Base-by-base conservation (phyloP, 2,329 filamentous ascomycete genomes). In the Ceratocystis diversiconidia region DNA sequence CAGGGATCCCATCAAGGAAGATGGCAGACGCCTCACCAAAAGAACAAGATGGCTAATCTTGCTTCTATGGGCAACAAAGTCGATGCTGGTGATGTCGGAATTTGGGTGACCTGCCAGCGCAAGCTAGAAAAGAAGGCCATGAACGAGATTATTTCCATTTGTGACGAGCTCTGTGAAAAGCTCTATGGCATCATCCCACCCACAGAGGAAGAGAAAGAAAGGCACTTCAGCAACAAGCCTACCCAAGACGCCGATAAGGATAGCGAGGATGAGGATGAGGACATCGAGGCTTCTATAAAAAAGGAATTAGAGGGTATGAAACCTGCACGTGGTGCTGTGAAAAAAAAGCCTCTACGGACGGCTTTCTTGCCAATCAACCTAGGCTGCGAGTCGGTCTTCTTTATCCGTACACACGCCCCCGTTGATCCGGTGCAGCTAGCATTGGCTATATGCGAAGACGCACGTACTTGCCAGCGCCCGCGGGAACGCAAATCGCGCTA, bases 61-160 rank as follows among this genome's bases (percentile, higher is more conserved):
- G 74, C 74, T 15, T 76, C 76, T 48, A 70, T 75, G 69, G 79
- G 78, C 50, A 78, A 74, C 48, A 72, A 74, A 12, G 74, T 91
- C 61, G 82, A 88, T 70, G 78, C 86, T 4, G 87, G 88, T 4
- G 87, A 91, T 71, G 78, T 80, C 63, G 89, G 89, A 4, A 85
- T 92, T 67, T 92, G 88, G 87, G 85, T 86, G 32, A 91, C 88
- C 0, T 92, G 87, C 72, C 84, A 86, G 63, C 82, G 86, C 72
- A 83, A 83, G 69, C 86, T 88, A 76, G 87, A 89, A 74, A 79
- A 78, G 52, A 87, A 85, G 73, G 87, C 88, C 15, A 80, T 87
- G 1, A 77, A 79, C 62, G 89, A 92, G 72, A 79, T 91, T 68
- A 79, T 79, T 66, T 75, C 81, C 67, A 75, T 91, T 25, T 87